Base-by-base conservation (phyloP, 192 early-diverging fungal species). In the Mortierella antarctica region DNA sequence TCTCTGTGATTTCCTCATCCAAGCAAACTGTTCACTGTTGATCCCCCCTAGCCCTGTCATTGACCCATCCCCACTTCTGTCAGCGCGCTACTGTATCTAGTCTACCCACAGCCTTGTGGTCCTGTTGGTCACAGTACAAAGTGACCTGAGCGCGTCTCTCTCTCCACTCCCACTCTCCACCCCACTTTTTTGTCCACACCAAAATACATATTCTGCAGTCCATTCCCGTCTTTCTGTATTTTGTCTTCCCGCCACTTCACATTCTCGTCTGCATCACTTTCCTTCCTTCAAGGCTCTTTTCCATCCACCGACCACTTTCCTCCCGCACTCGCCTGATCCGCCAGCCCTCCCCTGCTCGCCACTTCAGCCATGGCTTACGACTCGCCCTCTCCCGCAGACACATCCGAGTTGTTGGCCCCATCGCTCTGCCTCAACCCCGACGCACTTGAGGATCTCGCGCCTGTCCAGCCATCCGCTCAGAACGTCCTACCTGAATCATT, bases 341-440 rank as follows among this genome's bases (percentile, higher is more conserved):
- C 20, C 23, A 18, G 5, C 21, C 21, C 12, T 4, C 31, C 48
- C 20, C 20, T 39, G 1, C 46, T 57, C 20, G 39, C 46, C 53
- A 21, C 11, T 11, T 55, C 11, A 44, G 18, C 20, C 51, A 80
- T 80, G 77, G 69, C 70, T 59, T 80, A 72, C 77, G 77, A 80
- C 77, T 72, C 77, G 49, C 77, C 77, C 21, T 71, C 77, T 4
- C 77, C 77, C n/a, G 51, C 39, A 42, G 76, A 80, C 65, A 54
- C 69, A n/a, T 47, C 77, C 40, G 77, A 80, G 57, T 65, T 72
- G 77, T 58, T 72, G 39, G 77, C 77, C 49, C 77, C 77, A 0
- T 80, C 77, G 5, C 70, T 80, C 41, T 80, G 77, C 42, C 77
- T 80, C 53, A 80, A 80, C 41, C 70, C 77, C 0, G 77, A 80